phyloP scores from a whole-genome alignment of 2,329 filamentous ascomycete species.

The Emydomyces testavorans region DNA sequence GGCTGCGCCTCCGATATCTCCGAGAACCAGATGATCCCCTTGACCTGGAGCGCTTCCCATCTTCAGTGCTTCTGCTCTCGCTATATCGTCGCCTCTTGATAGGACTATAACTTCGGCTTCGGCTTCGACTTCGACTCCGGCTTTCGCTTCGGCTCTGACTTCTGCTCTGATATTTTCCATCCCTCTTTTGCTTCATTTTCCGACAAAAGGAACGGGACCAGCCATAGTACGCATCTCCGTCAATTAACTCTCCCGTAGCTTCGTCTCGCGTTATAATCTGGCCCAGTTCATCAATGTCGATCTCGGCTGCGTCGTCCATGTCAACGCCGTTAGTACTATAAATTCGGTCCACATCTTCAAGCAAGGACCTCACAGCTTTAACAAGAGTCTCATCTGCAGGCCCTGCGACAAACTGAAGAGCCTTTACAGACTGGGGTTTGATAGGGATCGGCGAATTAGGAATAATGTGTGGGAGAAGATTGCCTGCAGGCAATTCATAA shows the following conservation, averaged over 20 bases:
- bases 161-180: constrained; percentile 23
- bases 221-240: constrained; percentile 71
- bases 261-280: constrained; percentile 56
- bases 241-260: constrained; percentile 51
- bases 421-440: constrained; percentile 56
- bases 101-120: constrained; percentile 30
- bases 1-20: constrained; percentile 15
- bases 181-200: constrained; percentile 54
- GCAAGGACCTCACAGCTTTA: constrained; percentile 56
- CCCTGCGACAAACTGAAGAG: constrained; percentile 57
- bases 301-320: constrained; percentile 39
- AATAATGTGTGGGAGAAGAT: constrained; percentile 66
- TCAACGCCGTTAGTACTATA: constrained; percentile 46
- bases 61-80: constrained; percentile 26
- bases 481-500: constrained; percentile 72
- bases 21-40: constrained; percentile 24
- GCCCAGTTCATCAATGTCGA: constrained; percentile 65
- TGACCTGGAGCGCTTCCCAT: constrained; percentile 21
- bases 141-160: constrained; percentile 37
- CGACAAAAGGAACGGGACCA: constrained; percentile 74
- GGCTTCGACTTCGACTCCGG: constrained; percentile 39
- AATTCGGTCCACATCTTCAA: constrained; percentile 58
- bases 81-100: constrained; percentile 33
- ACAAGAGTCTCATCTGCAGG: constrained; percentile 56
- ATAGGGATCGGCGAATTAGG: constrained; percentile 66